Evolutionary conservation across 345 rosid genomes (phyloP), one percentile per base, ranked within the genome.

Genomic region (Balakata baccata): DNA sequence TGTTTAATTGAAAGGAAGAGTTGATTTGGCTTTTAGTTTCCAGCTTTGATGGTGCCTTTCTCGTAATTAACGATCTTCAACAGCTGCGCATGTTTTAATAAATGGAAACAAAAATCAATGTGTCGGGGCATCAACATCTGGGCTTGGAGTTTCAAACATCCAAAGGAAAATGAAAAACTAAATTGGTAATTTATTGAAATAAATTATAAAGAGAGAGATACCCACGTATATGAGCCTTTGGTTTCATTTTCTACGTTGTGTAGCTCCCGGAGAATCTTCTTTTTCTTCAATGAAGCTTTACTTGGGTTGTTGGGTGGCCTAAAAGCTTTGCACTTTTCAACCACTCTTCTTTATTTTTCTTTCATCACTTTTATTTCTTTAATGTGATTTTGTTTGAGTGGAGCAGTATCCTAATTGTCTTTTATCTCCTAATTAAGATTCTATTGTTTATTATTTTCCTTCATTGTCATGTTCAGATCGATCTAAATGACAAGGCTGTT

Each of bases 261-360:
- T 82, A 58, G 85, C 72, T 80, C 38, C 25, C 74, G 71, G 69
- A 76, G 87, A 75, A 85, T 85, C 87, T 82, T 72, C 66, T 73
- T 72, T 75, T 58, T 73, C 68, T 38, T 41, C 14, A 51, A 50
- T 49, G 38, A 53, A 17, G 37, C 13, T 63, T 64, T 39, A 18
- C 68, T 38, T 39, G 68, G 68, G 68, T 64, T 75, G 66, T 56
- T 75, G 58, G 64, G 37, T 71, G 66, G 63, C 81, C 34, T 23
- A 69, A 77, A 82, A 78, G 76, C 75, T 69, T 83, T 80, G 64
- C 80, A 74, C 87, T 82, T 87, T 85, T 76, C 84, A 85, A 87
- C 87, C 9, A 79, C 89, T 81, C 86, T 53, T 46, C 56, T 74
- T 53, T 61, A n/a, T 71, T 68, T 75, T 61, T 62, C 23, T 51